Percentiles rank a stretch among this genome's conserved stretches.
Evolutionary conservation across 1,284 basidiomycete species (phyloP).

Genomic region (Fomitopsis pinicola): DNA sequence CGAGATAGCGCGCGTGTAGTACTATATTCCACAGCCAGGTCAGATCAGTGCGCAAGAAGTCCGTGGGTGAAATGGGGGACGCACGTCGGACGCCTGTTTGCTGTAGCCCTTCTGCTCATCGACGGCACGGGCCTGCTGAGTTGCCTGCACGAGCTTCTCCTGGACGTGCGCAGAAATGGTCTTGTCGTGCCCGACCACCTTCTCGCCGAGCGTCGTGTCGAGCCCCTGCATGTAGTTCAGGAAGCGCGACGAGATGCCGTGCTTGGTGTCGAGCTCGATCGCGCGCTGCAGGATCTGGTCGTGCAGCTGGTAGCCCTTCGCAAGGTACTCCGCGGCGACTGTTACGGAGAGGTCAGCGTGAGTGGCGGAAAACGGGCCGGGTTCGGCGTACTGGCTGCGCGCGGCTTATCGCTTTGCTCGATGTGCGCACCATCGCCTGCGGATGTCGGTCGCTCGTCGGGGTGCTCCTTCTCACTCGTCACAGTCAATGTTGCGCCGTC

Average conservation of each 20-base stretch:
- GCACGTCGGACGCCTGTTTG: slow-evolving; percentile 64
- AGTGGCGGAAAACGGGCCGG: background rate
- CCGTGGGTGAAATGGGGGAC: slow-evolving; percentile 16
- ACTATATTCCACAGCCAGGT: slow-evolving; percentile 37
- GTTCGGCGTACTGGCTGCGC: slow-evolving; percentile 58
- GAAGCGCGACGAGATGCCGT: slow-evolving; percentile 86
- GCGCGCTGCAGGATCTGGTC: slow-evolving; percentile 80
- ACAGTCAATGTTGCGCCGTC: slow-evolving; percentile 60
- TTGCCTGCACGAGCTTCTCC: slow-evolving; percentile 53
- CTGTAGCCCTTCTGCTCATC: slow-evolving; percentile 80
- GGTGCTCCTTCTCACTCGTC: slow-evolving; percentile 56
- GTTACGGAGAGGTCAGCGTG: background rate
- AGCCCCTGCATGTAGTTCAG: slow-evolving; percentile 70
- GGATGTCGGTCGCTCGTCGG: slow-evolving; percentile 35
- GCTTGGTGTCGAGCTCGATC: slow-evolving; percentile 82
- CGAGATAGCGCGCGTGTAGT: slow-evolving; percentile 72
- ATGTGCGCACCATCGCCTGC: slow-evolving; percentile 34
- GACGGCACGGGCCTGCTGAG: slow-evolving; percentile 64
- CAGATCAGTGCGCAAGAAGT: background rate
- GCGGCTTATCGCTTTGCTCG: slow-evolving; percentile 79
- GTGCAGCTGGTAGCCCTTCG: slow-evolving; percentile 78
- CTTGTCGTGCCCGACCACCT: slow-evolving; percentile 65
- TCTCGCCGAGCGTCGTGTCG: slow-evolving; percentile 59
- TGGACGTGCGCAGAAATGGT: slow-evolving; percentile 75
- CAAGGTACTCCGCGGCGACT: slow-evolving; percentile 89